phyloP scores from a whole-genome alignment of 176 grass and related monocot genomes.

The Pontederia paniculata region DNA sequence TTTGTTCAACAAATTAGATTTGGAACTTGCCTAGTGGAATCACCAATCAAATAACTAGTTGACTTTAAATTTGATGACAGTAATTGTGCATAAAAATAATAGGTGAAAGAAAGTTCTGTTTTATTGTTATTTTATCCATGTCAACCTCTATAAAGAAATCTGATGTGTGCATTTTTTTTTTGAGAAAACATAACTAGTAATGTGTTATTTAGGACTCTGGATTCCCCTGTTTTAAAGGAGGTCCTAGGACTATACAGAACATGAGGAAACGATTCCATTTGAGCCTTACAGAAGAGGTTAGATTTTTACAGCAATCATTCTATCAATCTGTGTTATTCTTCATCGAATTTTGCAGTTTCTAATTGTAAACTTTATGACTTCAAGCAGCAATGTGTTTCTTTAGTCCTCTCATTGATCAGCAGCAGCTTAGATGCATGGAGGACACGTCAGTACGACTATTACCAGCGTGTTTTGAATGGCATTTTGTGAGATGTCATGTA shows the following conservation, averaged over 20 bases:
- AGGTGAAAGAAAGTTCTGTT: no score
- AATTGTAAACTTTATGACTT: conserved; percentile 16
- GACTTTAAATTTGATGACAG: no score
- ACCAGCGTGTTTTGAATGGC: conserved; percentile 91
- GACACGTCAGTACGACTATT: conserved; percentile 95
- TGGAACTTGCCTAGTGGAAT: no score
- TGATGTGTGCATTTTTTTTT: not conserved
- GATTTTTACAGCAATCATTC: not conserved
- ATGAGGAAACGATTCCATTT: conserved; percentile 97
- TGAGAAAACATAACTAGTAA: not conserved
- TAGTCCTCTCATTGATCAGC: conserved; percentile 96
- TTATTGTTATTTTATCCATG: no score
- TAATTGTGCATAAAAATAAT: no score
- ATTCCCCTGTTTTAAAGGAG: conserved; percentile 98
- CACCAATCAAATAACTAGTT: no score
- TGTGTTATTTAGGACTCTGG: conserved; percentile 56
- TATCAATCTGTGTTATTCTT: not conserved
- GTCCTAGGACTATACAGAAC: conserved; percentile 83
- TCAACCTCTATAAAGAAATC: no score
- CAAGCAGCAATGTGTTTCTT: conserved; percentile 92
- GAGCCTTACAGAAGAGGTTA: conserved; percentile 94
- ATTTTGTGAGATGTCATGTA: conserved; percentile 48
- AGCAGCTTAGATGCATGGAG: conserved; percentile 99
- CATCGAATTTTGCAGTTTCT: conserved; percentile 10
- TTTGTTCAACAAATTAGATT: no score